Evolutionary conservation across 176 grass and related monocot genomes (phyloP).

Genomic region (Puccinellia tenuiflora): DNA sequence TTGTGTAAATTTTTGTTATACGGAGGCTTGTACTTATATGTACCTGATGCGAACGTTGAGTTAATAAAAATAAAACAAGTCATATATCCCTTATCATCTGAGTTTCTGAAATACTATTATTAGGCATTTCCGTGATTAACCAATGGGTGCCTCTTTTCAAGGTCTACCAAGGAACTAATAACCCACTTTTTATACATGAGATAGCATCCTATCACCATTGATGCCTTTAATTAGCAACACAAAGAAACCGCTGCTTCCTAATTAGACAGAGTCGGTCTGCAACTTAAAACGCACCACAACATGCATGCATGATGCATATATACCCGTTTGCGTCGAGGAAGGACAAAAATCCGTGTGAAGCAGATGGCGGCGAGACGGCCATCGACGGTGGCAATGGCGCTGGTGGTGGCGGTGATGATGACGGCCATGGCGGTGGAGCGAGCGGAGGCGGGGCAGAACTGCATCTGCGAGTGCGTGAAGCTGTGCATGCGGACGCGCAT

Average conservation of each 20-base stretch:
- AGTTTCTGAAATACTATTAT: not conserved
- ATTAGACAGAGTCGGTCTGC: not conserved
- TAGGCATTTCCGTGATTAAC: conserved; percentile 28
- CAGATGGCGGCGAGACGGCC: not conserved
- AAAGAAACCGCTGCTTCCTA: not conserved
- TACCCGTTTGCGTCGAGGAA: not conserved
- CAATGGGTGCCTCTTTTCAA: conserved; percentile 12
- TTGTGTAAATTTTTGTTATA: too few relatives aligned
- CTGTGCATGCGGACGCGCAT: conserved; percentile 22
- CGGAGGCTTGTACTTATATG: too few relatives aligned
- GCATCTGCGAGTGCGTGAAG: conserved; percentile 59
- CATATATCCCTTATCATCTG: too few relatives aligned
- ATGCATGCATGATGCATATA: not conserved
- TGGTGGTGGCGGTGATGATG: not conserved
- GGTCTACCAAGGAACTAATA: not conserved
- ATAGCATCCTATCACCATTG: not conserved
- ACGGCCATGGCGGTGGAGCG: not conserved
- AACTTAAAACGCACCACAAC: not conserved
- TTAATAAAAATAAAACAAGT: too few relatives aligned
- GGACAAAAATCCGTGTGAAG: not conserved
- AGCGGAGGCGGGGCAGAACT: conserved; percentile 41
- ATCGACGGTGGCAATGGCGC: not conserved
- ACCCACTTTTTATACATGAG: not conserved
- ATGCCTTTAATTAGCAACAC: not conserved
- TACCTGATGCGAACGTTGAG: too few relatives aligned